Percentiles rank a stretch among this genome's conserved stretches.
phyloP scores from a whole-genome alignment of 495 filamentous ascomycete species.

The Entonaema liquescens region DNA sequence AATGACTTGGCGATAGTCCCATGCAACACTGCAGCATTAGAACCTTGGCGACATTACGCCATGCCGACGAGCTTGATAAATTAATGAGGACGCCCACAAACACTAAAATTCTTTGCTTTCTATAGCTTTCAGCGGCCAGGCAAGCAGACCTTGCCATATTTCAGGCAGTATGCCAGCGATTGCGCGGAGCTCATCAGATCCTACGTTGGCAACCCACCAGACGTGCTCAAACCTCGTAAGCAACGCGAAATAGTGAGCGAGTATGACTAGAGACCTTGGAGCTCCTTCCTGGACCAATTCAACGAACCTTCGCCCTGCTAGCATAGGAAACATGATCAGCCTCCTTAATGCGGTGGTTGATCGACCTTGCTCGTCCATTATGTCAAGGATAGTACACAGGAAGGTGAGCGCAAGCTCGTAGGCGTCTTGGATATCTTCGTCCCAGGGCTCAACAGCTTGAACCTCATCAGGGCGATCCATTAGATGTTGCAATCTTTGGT shows the following conservation, averaged over 20 bases:
- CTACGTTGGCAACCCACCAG: conserved; percentile 53
- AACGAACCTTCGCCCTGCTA: conserved; percentile 46
- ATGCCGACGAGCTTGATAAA: not conserved
- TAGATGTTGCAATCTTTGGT: conserved; percentile 17
- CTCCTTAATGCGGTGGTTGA: conserved; percentile 43
- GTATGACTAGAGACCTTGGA: conserved; percentile 51
- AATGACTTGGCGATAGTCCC: not conserved
- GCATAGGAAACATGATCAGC: conserved; percentile 50
- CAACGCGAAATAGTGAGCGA: conserved; percentile 54
- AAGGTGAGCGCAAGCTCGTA: conserved; percentile 49
- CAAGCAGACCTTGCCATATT: conserved; percentile 51
- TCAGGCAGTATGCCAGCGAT: conserved; percentile 49
- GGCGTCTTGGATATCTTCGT: conserved; percentile 40
- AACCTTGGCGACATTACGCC: not conserved
- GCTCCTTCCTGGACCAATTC: conserved; percentile 45
- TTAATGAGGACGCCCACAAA: not conserved
- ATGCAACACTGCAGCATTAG: not conserved
- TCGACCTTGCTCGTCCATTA: conserved; percentile 40
- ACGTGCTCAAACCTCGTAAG: conserved; percentile 41
- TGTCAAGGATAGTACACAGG: conserved; percentile 46
- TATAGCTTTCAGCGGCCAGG: conserved; percentile 48
- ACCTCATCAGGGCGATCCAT: conserved; percentile 19
- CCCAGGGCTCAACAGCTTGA: conserved; percentile 42
- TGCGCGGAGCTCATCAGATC: conserved; percentile 46
- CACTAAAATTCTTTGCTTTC: conserved; percentile 4